Conservation (phyloP, 2,329 filamentous ascomycete genomes). For the Fulvia fulva region DNA sequence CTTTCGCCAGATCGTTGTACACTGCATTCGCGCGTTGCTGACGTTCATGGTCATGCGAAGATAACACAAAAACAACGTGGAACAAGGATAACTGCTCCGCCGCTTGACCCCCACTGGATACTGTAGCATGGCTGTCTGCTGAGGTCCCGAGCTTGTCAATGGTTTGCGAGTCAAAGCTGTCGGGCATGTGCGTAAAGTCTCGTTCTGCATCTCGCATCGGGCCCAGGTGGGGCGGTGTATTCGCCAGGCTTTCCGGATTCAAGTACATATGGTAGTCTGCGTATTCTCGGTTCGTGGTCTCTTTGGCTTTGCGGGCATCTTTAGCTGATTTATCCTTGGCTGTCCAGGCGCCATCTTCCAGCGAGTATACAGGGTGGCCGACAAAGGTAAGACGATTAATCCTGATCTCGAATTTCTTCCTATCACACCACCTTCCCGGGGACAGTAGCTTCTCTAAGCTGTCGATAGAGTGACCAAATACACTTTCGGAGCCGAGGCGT, state of each 20-base stretch:
- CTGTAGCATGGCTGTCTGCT: slow-evolving; percentile 27
- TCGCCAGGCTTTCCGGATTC: slow-evolving; percentile 9
- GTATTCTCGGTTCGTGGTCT: not conserved
- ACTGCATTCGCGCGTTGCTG: slow-evolving; percentile 66
- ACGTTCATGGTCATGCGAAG: slow-evolving; percentile 72
- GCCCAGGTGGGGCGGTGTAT: slow-evolving; percentile 1
- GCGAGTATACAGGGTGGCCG: slow-evolving; percentile 78
- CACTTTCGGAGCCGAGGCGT: not conserved
- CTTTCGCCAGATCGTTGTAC: slow-evolving; percentile 85
- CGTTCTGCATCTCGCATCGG: not conserved
- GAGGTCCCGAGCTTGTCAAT: slow-evolving; percentile 25
- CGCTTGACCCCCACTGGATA: slow-evolving; percentile 24
- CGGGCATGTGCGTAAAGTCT: slow-evolving; percentile 29
- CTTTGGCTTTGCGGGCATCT: slow-evolving; percentile 3
- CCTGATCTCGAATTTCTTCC: slow-evolving; percentile 82
- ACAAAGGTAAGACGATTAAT: slow-evolving; percentile 76
- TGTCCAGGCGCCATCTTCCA: slow-evolving; percentile 55
- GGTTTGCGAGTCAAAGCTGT: slow-evolving; percentile 27
- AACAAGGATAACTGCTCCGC: slow-evolving; percentile 86
- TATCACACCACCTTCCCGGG: slow-evolving; percentile 59
- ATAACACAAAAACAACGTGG: slow-evolving; percentile 88
- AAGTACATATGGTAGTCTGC: slow-evolving; percentile 11
- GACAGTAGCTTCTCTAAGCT: slow-evolving; percentile 77
- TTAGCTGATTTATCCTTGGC: slow-evolving; percentile 4
- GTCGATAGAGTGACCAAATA: slow-evolving; percentile 40